Conservation (phyloP, 495 filamentous ascomycete genomes). For the Tuber melanosporum region DNA sequence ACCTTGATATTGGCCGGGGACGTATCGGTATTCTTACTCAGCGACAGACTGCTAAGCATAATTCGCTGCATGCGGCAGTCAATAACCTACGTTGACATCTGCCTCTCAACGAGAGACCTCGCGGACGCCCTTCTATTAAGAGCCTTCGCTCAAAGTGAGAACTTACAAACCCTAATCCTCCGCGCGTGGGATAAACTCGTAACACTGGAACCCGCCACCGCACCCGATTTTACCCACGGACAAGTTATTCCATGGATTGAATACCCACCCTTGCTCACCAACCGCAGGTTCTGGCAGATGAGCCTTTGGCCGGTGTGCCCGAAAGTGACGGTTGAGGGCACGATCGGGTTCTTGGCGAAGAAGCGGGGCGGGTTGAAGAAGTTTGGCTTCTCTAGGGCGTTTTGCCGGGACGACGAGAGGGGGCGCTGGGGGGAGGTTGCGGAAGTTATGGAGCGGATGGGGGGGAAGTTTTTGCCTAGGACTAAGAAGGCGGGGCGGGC, state of each 20-base stretch:
- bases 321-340: conserved; percentile 33
- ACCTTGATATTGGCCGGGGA: conserved; percentile 29
- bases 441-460: conserved; percentile 27
- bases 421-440: conserved; percentile 35
- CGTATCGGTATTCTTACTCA: conserved; percentile 35
- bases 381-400: conserved; percentile 37
- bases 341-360: conserved; percentile 28
- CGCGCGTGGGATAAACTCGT: conserved; percentile 39
- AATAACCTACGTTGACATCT: conserved; percentile 30
- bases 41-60: conserved; percentile 26
- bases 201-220: conserved; percentile 26
- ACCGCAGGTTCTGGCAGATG: conserved; percentile 28
- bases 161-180: conserved; percentile 37
- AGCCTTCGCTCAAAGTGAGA: conserved; percentile 34
- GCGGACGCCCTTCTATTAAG: conserved; percentile 38
- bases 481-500: conserved; percentile 3
- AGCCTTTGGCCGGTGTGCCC: conserved; percentile 40
- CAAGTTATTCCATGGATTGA: conserved; percentile 28
- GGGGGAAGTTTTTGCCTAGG: conserved; percentile 32
- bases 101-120: conserved; percentile 37
- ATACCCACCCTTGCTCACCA: conserved; percentile 36
- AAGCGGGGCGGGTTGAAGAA: conserved; percentile 26
- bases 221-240: conserved; percentile 11
- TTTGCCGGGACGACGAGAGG: conserved; percentile 28
- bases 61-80: conserved; percentile 24